Conservation (phyloP, 73 alveolate genomes). For the Paramecium primaurelia region DNA sequence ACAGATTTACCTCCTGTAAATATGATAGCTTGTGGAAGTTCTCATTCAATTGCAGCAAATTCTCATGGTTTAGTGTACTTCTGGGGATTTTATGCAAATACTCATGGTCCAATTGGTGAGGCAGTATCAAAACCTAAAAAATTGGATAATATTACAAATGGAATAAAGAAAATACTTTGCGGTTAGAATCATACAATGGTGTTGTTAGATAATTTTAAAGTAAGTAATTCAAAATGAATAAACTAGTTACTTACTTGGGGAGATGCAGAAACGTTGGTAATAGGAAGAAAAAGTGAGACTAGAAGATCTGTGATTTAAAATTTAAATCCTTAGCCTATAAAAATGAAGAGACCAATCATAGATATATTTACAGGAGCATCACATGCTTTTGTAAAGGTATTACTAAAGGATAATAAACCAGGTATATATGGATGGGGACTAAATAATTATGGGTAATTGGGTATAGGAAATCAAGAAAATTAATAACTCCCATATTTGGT, state of each 20-base stretch:
- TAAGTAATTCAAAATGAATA: not conserved
- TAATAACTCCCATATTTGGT: conserved; percentile 18
- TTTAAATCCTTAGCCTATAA: conserved; percentile 49
- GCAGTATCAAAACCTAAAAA: conserved; percentile 43
- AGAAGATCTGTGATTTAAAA: conserved; percentile 38
- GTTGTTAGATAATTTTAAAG: conserved; percentile 45
- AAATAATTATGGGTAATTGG: conserved; percentile 66
- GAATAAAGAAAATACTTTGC: conserved; percentile 44
- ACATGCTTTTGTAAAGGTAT: conserved; percentile 57
- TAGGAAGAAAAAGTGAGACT: conserved; percentile 64
- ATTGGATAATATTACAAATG: not conserved
- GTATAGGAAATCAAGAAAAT: conserved; percentile 52
- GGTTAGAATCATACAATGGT: conserved; percentile 66
- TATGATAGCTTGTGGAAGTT: conserved; percentile 68
- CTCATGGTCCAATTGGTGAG: conserved; percentile 62
- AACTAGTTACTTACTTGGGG: conserved; percentile 8
- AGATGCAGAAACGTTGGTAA: conserved; percentile 56
- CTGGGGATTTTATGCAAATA: conserved; percentile 70
- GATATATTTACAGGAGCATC: conserved; percentile 60
- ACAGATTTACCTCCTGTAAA: conserved; percentile 28
- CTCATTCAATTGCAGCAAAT: conserved; percentile 67
- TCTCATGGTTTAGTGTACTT: conserved; percentile 57
- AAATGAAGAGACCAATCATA: conserved; percentile 1
- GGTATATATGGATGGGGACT: conserved; percentile 67
- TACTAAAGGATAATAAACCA: not conserved